Base-by-base conservation (phyloP, 139 green algal species). In the Haematococcus lacustris region DNA sequence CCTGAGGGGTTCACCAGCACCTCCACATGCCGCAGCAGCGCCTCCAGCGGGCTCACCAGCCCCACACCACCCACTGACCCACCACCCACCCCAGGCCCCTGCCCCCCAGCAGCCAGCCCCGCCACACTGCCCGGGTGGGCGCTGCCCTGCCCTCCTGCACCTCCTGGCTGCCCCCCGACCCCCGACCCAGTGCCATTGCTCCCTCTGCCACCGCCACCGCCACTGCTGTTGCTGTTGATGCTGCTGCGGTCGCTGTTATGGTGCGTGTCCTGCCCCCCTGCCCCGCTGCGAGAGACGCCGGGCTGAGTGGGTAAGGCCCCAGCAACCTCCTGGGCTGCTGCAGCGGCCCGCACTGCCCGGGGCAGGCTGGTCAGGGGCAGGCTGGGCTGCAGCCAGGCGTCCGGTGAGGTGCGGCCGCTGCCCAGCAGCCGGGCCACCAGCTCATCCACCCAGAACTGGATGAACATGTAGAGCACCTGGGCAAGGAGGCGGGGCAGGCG, bases 401-500 rank as follows among this genome's bases (percentile, higher is more conserved):
- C 6, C 0, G 77, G 77, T 1, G 61, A 1, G 1, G 3, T 3
- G 3, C 6, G 25, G 25, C 77, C 65, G 50, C 38, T 17, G 6
- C 82, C 83, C 38, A 88, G 73, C 26, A 78, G 60, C 1, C 67
- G 33, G 0, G 65, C 62, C 28, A 86, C 83, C 21, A 81, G 47
- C 60, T 78, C 57, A 59, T 88, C 83, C 62, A 82, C 78, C 78
- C 72, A 82, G 2, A 75, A 70, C 75, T 85, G 83, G 23, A 83
- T 79, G 62, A 84, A 82, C 66, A 88, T 77, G 75, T 86, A 83
- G 33, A 80, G 66, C 35, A 85, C 80, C 77, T 76, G 60, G 3
- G 60, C 26, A 40, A 67, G 17, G 21, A 26, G 30, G 26, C 28
- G 59, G 30, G 30, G 21, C 34, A 68, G 17, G 21, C 5, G 26